Evolutionary conservation across 768 basidiomycete genomes (phyloP).

Genomic region (Gymnopilus junonius): DNA sequence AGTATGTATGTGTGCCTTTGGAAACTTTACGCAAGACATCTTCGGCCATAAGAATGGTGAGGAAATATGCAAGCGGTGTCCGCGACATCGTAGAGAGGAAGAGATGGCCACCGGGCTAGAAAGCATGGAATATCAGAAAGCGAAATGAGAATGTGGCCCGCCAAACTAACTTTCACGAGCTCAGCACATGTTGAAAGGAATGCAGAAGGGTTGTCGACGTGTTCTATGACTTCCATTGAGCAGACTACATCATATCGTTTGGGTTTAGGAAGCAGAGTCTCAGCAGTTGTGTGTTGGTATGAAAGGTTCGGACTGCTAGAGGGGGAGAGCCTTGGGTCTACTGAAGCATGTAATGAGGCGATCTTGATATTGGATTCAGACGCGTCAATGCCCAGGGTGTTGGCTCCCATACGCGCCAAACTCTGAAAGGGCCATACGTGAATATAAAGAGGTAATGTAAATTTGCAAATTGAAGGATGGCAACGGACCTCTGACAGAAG

Average conservation of each 20-base stretch:
- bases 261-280: slow-evolving; percentile 66
- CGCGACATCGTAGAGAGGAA: slow-evolving; percentile 96
- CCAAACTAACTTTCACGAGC: slow-evolving; percentile 80
- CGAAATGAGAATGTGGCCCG: not conserved
- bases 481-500: slow-evolving; percentile 82
- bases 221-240: slow-evolving; percentile 97
- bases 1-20: slow-evolving; percentile 88
- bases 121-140: not conserved
- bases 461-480: not conserved
- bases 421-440: slow-evolving; percentile 64
- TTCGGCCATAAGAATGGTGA: slow-evolving; percentile 74
- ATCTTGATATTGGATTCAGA: slow-evolving; percentile 86
- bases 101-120: slow-evolving; percentile 92
- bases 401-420: slow-evolving; percentile 84
- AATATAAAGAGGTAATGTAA: slow-evolving; percentile 8
- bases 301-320: slow-evolving; percentile 43
- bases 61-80: slow-evolving; percentile 52
- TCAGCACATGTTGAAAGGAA: slow-evolving; percentile 85
- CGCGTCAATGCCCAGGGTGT: slow-evolving; percentile 92
- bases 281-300: slow-evolving; percentile 78
- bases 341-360: slow-evolving; percentile 79
- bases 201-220: slow-evolving; percentile 88
- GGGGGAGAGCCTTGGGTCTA: slow-evolving; percentile 65
- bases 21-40: slow-evolving; percentile 79
- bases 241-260: slow-evolving; percentile 90